Evolutionary conservation across 2,329 filamentous ascomycete genomes (phyloP), one percentile per base, ranked within the genome.

Genomic region (Elsinoe australis): DNA sequence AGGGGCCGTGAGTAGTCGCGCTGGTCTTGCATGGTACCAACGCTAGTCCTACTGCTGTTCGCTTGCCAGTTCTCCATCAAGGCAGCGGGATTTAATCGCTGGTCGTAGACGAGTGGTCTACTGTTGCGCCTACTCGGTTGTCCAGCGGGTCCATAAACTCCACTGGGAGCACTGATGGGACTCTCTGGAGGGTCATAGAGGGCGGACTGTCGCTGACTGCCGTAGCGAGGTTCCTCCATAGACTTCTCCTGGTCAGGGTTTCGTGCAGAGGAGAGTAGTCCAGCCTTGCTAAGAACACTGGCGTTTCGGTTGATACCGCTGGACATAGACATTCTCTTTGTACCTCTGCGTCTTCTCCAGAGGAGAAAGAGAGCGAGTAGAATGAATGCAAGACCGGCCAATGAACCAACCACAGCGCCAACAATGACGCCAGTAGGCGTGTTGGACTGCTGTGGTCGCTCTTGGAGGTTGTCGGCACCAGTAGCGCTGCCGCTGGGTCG

Each of bases 241-340:
- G 47, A 50, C 12, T 52, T 57, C 38, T 64, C 61, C 9, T 53
- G 49, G 53, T 60, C 58, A 49, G 54, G 58, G 10, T 49, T 51
- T 21, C 53, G 50, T 26, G 51, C 50, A 34, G 44, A 57, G n/a
- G 56, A 54, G 10, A 74, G 58, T 5, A 74, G 59, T 10, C 71
- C 71, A 14, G 68, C 64, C 56, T 65, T 69, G 58, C 70, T 73
- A 55, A 73, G 63, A 10, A 71, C 69, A 58, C 70, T 73, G 14
- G 64, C 64, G 49, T 73, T 71, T 15, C 71, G 61, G 22, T 54
- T 44, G 26, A 44, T 44, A 21, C 14, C 24, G 21, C 26, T 44
- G 39, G 7, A n/a, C 3, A n/a, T 17, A 4, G 39, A 44, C 32
- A 10, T 42, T 45, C 22, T 54, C 56, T 26, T 3, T 15, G 24